Evolutionary conservation across 805 yeast genomes (phyloP).

Genomic region (Suhomyces vadensis): DNA sequence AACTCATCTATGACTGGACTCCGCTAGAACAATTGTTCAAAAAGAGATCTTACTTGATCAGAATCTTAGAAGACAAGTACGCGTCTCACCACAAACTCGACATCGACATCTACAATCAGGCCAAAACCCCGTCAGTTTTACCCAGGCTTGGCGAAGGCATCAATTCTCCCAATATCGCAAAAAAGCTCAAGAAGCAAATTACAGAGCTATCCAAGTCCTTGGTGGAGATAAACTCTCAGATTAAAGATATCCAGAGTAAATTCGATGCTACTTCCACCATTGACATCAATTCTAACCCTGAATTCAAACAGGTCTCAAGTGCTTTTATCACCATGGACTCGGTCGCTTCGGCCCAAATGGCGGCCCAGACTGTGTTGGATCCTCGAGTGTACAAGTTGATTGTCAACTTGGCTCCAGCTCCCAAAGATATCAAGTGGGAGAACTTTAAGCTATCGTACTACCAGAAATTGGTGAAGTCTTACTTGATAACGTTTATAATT

Average conservation of each 20-base stretch:
- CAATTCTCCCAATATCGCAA: constrained; percentile 13
- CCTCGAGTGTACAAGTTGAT: constrained; percentile 46
- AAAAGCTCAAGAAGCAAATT: constrained; percentile 32
- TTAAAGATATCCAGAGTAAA: constrained; percentile 32
- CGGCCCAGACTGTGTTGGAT: constrained; percentile 47
- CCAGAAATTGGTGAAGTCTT: constrained; percentile 38
- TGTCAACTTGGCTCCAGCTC: constrained; percentile 48
- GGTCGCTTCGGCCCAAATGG: constrained; percentile 51
- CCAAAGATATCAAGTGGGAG: constrained; percentile 47
- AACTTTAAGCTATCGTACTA: constrained; percentile 46
- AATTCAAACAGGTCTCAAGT: constrained; percentile 41
- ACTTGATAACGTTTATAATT: constrained; percentile 44
- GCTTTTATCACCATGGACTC: constrained; percentile 53
- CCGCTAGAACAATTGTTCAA: constrained; percentile 41
- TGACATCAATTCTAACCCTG: constrained; percentile 25
- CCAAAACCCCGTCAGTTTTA: constrained; percentile 34
- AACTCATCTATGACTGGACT: constrained; percentile 48
- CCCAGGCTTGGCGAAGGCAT: constrained; percentile 16
- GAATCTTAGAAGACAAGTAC: constrained; percentile 42
- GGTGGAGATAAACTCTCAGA: constrained; percentile 38
- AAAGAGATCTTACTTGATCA: constrained; percentile 31
- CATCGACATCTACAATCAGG: constrained; percentile 38
- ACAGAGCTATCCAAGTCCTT: constrained; percentile 35
- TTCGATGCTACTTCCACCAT: constrained; percentile 33
- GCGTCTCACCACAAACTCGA: constrained; percentile 44